Conservation (phyloP, 768 basidiomycete genomes). For the Astraeus odoratus region DNA sequence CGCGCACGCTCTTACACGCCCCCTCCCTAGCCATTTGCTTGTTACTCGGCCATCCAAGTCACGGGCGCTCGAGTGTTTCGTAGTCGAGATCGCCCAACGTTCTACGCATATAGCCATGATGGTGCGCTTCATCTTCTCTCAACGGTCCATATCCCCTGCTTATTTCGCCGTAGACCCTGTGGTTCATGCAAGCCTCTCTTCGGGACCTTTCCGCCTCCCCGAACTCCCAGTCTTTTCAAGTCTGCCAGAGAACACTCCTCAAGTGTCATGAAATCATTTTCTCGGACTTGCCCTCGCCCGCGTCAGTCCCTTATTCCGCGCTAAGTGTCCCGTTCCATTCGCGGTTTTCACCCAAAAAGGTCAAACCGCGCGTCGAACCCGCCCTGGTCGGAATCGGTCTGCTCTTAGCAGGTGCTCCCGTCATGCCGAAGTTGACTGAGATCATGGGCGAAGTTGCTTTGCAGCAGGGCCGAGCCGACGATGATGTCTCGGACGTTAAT, state of each 20-base stretch:
- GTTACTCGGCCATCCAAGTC: conserved; percentile 90
- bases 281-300: conserved; percentile 67
- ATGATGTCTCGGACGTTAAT: conserved; percentile 43
- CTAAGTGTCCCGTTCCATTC: conserved; percentile 43
- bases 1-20: conserved; percentile 10
- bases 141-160: conserved; percentile 5
- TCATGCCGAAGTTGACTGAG: conserved; percentile 67
- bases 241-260: conserved; percentile 88
- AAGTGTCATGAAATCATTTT: conserved; percentile 97
- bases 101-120: conserved; percentile 95
- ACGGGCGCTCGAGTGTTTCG: conserved; percentile 89
- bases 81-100: conserved; percentile 79
- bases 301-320: conserved; percentile 60
- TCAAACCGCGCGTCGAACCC: conserved; percentile 68
- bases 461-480: conserved; percentile 80
- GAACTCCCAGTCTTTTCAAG: conserved; percentile 72
- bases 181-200: conserved; percentile 97
- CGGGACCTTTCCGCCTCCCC: conserved; percentile 55
- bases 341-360: conserved; percentile 50
- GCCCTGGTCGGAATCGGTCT: conserved; percentile 81
- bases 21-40: conserved; percentile 71
- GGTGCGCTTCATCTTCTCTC: conserved; percentile 45
- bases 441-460: conserved; percentile 77
- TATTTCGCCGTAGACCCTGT: conserved; percentile 61
- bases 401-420: conserved; percentile 69